Percentiles rank a stretch among this genome's conserved stretches.
Conservation (phyloP, 352 stramenopile genomes). For the Phytophthora aleatoria region DNA sequence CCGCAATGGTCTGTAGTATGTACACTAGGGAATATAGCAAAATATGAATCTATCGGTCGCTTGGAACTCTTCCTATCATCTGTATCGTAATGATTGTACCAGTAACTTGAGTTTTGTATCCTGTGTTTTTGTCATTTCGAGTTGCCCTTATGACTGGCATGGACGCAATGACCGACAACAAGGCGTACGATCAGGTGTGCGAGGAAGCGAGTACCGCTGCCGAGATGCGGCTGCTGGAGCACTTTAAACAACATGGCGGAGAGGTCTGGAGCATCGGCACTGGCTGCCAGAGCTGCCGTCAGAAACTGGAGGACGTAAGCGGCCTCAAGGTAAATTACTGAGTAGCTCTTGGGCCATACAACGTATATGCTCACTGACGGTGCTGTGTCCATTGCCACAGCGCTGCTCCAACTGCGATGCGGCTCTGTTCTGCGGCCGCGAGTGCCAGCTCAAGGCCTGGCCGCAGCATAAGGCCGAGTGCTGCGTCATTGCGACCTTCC, state of each 20-base stretch:
- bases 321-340: constrained; percentile 45
- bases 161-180: constrained; percentile 33
- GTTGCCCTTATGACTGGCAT: constrained; percentile 10
- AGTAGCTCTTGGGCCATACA: not conserved
- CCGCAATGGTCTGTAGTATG: not conserved
- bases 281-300: constrained; percentile 63
- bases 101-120: constrained; percentile 19
- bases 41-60: not conserved
- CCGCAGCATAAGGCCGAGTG: constrained; percentile 67
- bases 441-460: constrained; percentile 69
- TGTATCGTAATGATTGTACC: constrained; percentile 35
- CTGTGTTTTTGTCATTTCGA: constrained; percentile 5
- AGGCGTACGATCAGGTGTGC: constrained; percentile 73
- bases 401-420: constrained; percentile 64
- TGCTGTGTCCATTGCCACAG: constrained; percentile 21
- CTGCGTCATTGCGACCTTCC: constrained; percentile 58
- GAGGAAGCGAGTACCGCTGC: constrained; percentile 62
- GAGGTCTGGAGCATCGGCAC: constrained; percentile 74
- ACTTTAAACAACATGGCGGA: constrained; percentile 76
- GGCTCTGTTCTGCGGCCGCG: constrained; percentile 65
- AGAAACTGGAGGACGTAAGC: constrained; percentile 48
- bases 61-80: too few relatives aligned
- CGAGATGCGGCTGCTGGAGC: constrained; percentile 68
- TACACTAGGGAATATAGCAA: constrained; percentile 21
- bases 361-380: not conserved